Conservation (phyloP, 2,329 filamentous ascomycete species). For the Trichoderma gracile region DNA sequence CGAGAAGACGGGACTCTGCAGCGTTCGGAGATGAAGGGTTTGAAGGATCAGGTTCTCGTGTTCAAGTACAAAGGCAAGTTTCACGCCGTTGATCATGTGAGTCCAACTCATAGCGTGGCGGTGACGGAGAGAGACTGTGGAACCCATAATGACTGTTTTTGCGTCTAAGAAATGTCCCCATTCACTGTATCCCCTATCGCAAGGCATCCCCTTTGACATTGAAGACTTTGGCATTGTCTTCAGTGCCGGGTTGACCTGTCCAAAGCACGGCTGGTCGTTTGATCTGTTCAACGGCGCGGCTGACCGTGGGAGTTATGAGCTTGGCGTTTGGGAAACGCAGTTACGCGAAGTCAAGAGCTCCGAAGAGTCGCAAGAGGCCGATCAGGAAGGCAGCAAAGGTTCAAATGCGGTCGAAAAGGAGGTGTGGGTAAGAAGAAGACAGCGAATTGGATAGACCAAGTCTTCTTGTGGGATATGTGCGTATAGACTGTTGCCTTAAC, state of each 20-base stretch:
- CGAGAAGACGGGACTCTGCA: conserved; percentile 37
- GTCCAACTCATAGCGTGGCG: conserved; percentile 30
- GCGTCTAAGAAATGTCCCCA: conserved; percentile 63
- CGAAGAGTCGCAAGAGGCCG: fast-evolving
- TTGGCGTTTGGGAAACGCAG: conserved; percentile 66
- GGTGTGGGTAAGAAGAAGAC: conserved; percentile 49
- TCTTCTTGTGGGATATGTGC: neutral
- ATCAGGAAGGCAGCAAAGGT: neutral
- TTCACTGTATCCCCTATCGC: conserved; percentile 64
- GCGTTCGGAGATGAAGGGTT: conserved; percentile 35
- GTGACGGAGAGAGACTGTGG: neutral
- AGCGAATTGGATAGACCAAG: conserved; percentile 22
- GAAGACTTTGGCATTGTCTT: conserved; percentile 69
- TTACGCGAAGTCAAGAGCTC: conserved; percentile 40
- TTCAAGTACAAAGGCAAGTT: conserved; percentile 64
- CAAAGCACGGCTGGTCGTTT: conserved; percentile 72
- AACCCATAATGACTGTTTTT: neutral
- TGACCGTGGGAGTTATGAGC: conserved; percentile 62
- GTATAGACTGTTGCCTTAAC: too few species aligned
- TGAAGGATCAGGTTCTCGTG: conserved; percentile 64
- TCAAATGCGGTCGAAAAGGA: conserved; percentile 33
- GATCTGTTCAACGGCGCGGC: conserved; percentile 63
- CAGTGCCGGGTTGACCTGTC: conserved; percentile 64
- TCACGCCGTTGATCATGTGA: conserved; percentile 69
- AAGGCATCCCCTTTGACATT: conserved; percentile 66